Percentiles rank a stretch among this genome's conserved stretches.
These are phyloP conservation scores for Botryotinia narcissicola DNA, from an alignment of 2,329 filamentous ascomycete species.

Conservation along the genomic window DNA sequence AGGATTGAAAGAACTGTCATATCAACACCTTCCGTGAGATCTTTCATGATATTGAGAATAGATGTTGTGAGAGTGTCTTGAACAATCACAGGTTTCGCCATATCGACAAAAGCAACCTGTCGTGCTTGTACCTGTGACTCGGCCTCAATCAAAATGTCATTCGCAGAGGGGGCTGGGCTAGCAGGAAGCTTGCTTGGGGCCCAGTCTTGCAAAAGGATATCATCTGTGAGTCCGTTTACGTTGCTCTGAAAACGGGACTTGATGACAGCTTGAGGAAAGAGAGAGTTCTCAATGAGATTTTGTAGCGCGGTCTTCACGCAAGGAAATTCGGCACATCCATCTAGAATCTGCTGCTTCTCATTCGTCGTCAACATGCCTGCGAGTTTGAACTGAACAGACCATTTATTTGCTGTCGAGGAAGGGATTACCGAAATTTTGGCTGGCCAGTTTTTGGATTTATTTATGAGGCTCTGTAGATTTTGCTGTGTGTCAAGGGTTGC, in stretches of 20 bases:
- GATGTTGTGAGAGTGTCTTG: neutral
- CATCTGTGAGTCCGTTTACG: rapidly evolving
- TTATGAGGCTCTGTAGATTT: neutral
- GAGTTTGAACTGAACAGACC: neutral
- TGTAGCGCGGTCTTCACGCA: neutral
- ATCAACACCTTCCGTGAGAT: neutral
- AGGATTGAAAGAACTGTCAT: neutral
- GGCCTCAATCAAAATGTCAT: neutral
- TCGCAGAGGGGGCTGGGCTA: neutral
- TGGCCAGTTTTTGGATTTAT: neutral
- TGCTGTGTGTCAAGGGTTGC: neutral
- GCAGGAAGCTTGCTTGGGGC: neutral
- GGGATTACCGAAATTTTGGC: neutral
- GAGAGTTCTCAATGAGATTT: neutral
- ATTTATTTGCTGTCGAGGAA: neutral
- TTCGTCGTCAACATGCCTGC: neutral
- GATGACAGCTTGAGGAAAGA: neutral
- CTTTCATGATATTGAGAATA: neutral
- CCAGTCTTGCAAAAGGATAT: neutral
- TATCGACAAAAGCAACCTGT: neutral
- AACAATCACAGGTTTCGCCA: neutral
- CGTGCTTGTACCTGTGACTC: neutral
- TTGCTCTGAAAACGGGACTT: neutral
- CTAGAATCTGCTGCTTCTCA: neutral
- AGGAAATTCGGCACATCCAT: neutral